A percentile compares a stretch with the other conserved stretches of the same genome.
Conservation (phyloP, 371 early-diverging fungal genomes). For the Thermomucor indicae-seudaticae region DNA sequence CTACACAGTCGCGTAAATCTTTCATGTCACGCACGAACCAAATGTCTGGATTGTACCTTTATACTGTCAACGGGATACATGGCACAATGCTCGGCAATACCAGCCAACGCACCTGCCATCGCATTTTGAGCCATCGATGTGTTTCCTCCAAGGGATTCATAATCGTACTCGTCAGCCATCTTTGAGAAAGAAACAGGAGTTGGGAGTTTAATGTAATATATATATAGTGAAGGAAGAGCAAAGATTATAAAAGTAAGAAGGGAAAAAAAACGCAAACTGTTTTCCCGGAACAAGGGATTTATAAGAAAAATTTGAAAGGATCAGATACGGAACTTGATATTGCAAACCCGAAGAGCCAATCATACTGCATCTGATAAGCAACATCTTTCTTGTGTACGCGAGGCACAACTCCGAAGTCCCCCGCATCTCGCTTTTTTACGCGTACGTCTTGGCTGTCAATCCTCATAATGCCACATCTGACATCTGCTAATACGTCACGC, state of each 20-base stretch:
- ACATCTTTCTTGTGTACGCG: not conserved
- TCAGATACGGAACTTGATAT: not conserved
- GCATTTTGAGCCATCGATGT: constrained; percentile 75
- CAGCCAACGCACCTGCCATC: constrained; percentile 93
- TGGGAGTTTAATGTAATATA: not conserved
- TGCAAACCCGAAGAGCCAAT: not conserved
- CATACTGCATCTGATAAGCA: not conserved
- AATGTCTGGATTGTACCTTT: constrained; percentile 60
- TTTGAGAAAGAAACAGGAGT: not conserved
- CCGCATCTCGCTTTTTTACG: not conserved
- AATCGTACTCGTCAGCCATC: constrained; percentile 67
- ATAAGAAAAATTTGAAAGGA: not conserved
- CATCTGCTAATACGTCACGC: too few species aligned
- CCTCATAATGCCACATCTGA: too few species aligned
- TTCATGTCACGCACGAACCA: not conserved
- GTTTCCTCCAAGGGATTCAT: constrained; percentile 86
- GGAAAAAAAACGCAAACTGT: not conserved
- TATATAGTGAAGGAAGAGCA: not conserved
- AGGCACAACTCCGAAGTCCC: not conserved
- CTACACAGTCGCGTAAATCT: constrained; percentile 8
- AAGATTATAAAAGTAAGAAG: not conserved
- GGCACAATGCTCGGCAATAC: constrained; percentile 93
- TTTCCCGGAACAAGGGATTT: not conserved
- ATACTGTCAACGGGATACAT: constrained; percentile 95
- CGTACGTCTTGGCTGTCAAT: too few species aligned